Evolutionary conservation across 1,284 basidiomycete genomes (phyloP).

Genomic region (Ustilago loliicola): DNA sequence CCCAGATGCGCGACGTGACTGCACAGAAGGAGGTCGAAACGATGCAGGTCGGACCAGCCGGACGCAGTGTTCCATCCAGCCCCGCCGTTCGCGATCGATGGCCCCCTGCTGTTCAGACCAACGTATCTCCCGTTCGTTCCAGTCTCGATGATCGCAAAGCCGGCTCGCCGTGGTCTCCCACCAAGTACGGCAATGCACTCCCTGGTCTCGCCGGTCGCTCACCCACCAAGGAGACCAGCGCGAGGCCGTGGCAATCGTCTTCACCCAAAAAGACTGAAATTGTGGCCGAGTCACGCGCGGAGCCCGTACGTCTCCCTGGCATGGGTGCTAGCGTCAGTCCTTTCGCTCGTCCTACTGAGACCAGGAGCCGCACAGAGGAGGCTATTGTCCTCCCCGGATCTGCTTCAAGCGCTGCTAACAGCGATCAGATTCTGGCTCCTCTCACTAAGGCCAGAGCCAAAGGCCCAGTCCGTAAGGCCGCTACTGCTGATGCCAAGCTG

Average conservation of each 20-base stretch:
- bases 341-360: conserved; percentile 36
- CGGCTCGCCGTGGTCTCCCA: conserved; percentile 42
- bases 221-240: conserved; percentile 31
- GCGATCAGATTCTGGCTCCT: conserved; percentile 29
- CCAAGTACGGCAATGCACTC: conserved; percentile 52
- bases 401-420: conserved; percentile 1
- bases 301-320: conserved; percentile 52
- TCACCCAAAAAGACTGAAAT: conserved; percentile 32
- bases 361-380: conserved; percentile 23
- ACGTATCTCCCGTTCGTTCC: conserved; percentile 26
- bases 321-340: conserved; percentile 48
- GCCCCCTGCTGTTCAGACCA: conserved; percentile 36
- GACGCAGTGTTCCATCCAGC: conserved; percentile 41
- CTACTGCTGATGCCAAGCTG: conserved; percentile 18
- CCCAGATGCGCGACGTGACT: conserved; percentile 50
- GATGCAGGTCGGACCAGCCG: conserved; percentile 24
- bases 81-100: conserved; percentile 51
- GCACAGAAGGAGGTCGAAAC: conserved; percentile 43
- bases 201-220: conserved; percentile 48
- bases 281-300: conserved; percentile 32
- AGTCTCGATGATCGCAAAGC: conserved; percentile 31
- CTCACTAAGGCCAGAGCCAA: conserved; percentile 40
- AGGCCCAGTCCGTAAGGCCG: conserved; percentile 27
- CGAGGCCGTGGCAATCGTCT: conserved; percentile 23
- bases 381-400: conserved; percentile 13